Evolutionary conservation across 164 flowering plant genomes (phyloP).

Genomic region (Magnolia officinalis): DNA sequence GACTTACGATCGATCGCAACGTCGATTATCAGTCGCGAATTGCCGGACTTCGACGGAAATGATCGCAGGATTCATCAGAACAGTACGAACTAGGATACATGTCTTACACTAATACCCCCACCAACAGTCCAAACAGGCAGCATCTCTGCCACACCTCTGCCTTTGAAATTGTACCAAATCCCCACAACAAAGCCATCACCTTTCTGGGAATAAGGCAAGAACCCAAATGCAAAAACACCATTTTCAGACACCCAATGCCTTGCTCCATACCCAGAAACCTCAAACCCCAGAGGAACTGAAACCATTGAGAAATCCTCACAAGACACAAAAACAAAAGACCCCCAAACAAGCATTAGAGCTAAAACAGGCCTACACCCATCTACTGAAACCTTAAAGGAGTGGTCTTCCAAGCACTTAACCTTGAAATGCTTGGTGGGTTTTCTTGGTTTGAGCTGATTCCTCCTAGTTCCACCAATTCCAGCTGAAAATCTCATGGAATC

Average conservation of each 20-base stretch:
- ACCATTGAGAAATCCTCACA: constrained; percentile 28
- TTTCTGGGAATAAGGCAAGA: constrained; percentile 26
- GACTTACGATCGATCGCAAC: no score
- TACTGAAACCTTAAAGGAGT: constrained; percentile 8
- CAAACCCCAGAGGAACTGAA: constrained; percentile 42
- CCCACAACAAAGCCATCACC: constrained; percentile 43
- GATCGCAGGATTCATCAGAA: no score
- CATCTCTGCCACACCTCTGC: constrained; percentile 24
- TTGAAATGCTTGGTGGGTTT: constrained; percentile 22
- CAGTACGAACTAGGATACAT: no score
- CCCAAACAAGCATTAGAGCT: constrained; percentile 21
- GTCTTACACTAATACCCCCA: no score
- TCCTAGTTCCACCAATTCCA: constrained; percentile 22
- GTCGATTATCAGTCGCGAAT: no score
- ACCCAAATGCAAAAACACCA: constrained; percentile 55
- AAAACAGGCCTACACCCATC: constrained; percentile 15
- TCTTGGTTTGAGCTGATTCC: constrained; percentile 6
- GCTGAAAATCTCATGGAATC: constrained; percentile 11
- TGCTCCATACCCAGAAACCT: constrained; percentile 30
- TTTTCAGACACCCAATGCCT: constrained; percentile 47
- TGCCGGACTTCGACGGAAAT: no score
- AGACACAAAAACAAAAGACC: constrained; percentile 25
- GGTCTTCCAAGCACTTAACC: constrained; percentile 23
- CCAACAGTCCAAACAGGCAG: constrained; percentile 53
- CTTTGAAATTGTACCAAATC: constrained; percentile 38